A percentile compares a stretch with the other conserved stretches of the same genome.
phyloP scores from a whole-genome alignment of 2,329 filamentous ascomycete species.

The Phaeosphaeriaceae sp. region DNA sequence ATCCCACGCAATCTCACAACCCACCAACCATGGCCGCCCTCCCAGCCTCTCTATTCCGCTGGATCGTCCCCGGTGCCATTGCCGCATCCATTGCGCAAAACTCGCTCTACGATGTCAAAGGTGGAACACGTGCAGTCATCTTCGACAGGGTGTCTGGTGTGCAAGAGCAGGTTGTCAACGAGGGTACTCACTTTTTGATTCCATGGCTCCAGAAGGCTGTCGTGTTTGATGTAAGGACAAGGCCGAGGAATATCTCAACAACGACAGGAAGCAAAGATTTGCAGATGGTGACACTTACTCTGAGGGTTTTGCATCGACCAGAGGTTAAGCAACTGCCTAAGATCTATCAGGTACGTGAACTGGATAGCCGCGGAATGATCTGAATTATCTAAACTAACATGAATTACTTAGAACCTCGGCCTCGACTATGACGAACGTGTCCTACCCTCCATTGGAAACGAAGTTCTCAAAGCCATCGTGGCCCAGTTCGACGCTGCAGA shows the following conservation, averaged over 20 bases:
- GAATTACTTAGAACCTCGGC: conserved; percentile 81
- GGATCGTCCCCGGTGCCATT: conserved; percentile 75
- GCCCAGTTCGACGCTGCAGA: conserved; percentile 62
- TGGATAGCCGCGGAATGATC: not conserved
- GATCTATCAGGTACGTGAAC: conserved; percentile 86
- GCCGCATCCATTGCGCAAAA: conserved; percentile 73
- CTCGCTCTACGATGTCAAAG: conserved; percentile 95
- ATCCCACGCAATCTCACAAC: conserved; percentile 14
- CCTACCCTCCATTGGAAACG: conserved; percentile 61
- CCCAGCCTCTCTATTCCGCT: conserved; percentile 48
- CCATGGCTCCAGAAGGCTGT: conserved; percentile 96
- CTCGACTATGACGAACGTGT: conserved; percentile 87
- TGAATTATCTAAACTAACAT: not conserved
- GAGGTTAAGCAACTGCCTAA: conserved; percentile 92
- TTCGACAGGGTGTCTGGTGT: conserved; percentile 94
- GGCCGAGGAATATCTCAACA: conserved; percentile 95
- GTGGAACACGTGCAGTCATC: conserved; percentile 93
- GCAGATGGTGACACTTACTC: conserved; percentile 99
- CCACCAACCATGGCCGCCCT: conserved; percentile 40
- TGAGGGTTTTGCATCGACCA: conserved; percentile 92
- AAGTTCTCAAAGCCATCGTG: conserved; percentile 62
- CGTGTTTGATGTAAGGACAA: conserved; percentile 95
- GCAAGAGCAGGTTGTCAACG: conserved; percentile 88
- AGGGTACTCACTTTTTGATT: conserved; percentile 95
- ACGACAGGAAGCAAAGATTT: conserved; percentile 98